Conservation (phyloP, 1,284 basidiomycete genomes). For the Spongispora temasekensis region DNA sequence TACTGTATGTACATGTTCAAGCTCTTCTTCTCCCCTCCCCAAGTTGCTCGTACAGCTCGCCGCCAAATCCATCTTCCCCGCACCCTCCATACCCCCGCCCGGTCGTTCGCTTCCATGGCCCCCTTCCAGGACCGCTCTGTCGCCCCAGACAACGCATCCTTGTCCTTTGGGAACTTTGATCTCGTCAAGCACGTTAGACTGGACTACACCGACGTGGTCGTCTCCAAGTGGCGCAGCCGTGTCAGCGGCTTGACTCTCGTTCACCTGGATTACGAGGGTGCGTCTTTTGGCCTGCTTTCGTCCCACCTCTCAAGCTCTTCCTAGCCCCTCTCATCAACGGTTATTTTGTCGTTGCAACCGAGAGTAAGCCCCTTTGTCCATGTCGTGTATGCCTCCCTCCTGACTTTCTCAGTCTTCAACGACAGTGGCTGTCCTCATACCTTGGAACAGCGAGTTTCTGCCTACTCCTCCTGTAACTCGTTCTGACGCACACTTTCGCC, state of each 20-base stretch:
- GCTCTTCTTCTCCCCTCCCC: conserved; percentile 22
- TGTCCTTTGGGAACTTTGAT: conserved; percentile 74
- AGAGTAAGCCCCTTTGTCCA: conserved; percentile 59
- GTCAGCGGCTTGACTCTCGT: conserved; percentile 78
- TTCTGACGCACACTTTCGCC: conserved; percentile 12
- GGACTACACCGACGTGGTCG: conserved; percentile 72
- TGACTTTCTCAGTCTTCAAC: conserved; percentile 69
- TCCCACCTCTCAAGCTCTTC: conserved; percentile 13
- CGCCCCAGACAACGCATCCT: conserved; percentile 7
- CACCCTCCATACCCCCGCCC: conserved; percentile 14
- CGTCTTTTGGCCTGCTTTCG: conserved; percentile 1
- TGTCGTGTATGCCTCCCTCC: background rate
- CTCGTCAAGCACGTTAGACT: conserved; percentile 72
- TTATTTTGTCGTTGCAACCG: conserved; percentile 90
- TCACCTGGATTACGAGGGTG: conserved; percentile 83
- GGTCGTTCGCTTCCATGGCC: conserved; percentile 33
- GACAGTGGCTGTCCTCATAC: conserved; percentile 95
- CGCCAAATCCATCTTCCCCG: conserved; percentile 14
- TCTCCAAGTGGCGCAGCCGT: conserved; percentile 86
- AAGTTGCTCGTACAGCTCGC: no score
- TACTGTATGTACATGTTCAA: conserved; percentile 24
- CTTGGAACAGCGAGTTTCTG: conserved; percentile 75
- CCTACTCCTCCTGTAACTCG: background rate
- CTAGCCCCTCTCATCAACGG: conserved; percentile 89
- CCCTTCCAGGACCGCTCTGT: conserved; percentile 21